Base-by-base conservation (phyloP, 306 rosid genomes). In the Leucaena leucocephala region DNA sequence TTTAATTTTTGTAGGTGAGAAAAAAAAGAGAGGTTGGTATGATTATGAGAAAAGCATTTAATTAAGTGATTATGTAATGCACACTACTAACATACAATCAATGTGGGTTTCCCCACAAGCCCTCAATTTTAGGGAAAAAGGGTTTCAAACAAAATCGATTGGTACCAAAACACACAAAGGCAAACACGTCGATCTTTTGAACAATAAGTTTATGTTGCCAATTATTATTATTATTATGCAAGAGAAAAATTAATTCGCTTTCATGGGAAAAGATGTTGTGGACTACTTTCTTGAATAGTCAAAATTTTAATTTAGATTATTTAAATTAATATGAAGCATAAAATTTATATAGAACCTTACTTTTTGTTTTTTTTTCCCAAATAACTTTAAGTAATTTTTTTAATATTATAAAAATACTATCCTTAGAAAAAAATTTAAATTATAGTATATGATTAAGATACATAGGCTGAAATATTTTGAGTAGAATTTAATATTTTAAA, bases 41-140 rank as follows among this genome's bases (percentile, higher is more conserved):
- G 67, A 55, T 54, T 58, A 43, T 43, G 36, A 62, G 27, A 49
- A 59, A 64, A 67, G 76, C 64, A 68, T 79, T 50, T 46, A 68
- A 73, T 49, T 40, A 5, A 19, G 46, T 40, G 72, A 58, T 58
- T 12, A 42, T 58, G 77, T 67, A 62, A 72, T 80, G 82, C 83
- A 79, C 73, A 78, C 33, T 3, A 36, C 35, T n/a, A 81, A 70
- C 80, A 81, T 68, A 49, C 57, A 73, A 89, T 82, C 76, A 89
- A 82, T 75, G 52, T 54, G 34, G 48, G 58, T 68, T 75, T 82
- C 81, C 81, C 83, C 16, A 82, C 79, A 80, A 75, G 71, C 36
- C 89, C 90, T 84, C 80, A 88, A 82, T 76, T 82, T 82, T 85
- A 85, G 91, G 89, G 77, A 75, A 76, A 85, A 81, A 68, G 66